Base-by-base conservation (phyloP, 768 basidiomycete genomes). In the Porphyrellus cyaneotinctus region DNA sequence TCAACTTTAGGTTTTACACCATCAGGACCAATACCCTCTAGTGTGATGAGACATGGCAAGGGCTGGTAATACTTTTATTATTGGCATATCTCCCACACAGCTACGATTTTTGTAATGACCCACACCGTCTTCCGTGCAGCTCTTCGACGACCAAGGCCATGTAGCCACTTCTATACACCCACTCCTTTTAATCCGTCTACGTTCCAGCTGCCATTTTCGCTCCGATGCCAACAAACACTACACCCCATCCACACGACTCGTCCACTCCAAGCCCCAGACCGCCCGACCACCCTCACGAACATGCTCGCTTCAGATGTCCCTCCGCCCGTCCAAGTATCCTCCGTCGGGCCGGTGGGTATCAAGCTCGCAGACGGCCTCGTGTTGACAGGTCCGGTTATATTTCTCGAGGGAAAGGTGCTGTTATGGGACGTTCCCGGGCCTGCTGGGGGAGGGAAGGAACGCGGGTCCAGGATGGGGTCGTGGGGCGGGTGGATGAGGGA, bases 361-460 rank as follows among this genome's bases (percentile, higher is more conserved):
- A 77, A 79, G 38, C 80, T 93, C 6, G 74, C 73, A n/a, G 90
- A 91, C 64, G 92, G 93, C 5, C 79, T 95, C 22, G 63, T 90
- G 17, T 67, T 97, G 2, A 82, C 85, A 0, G 84, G 84, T 1
- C 81, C 93, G 0, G 87, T 85, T 59, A 79, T 99, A 26, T 88
- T 99, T 56, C 67, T 95, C 9, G 87, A 91, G 51, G 92, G 91
- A 3, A 82, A 88, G 41, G 87, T 92, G 0, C 87, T 95, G 48
- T 67, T 97, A 35, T 99, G 95, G 95, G 85, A 97, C 64, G 87
- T 89, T 2, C 85, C 88, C 1, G 38, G 11, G 33, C 33, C 33
- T 35, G 14, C 3, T 13, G 35, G 17, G 17, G 9, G 28, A 7
- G 2, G 30, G 9, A 18, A 15, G 7, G 26, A 28, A 9, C 26